Percentiles rank a stretch among this genome's conserved stretches.
These are phyloP conservation scores for Pontederia paniculata DNA, from an alignment of 176 grass and related monocot species.

Conservation along the genomic window DNA sequence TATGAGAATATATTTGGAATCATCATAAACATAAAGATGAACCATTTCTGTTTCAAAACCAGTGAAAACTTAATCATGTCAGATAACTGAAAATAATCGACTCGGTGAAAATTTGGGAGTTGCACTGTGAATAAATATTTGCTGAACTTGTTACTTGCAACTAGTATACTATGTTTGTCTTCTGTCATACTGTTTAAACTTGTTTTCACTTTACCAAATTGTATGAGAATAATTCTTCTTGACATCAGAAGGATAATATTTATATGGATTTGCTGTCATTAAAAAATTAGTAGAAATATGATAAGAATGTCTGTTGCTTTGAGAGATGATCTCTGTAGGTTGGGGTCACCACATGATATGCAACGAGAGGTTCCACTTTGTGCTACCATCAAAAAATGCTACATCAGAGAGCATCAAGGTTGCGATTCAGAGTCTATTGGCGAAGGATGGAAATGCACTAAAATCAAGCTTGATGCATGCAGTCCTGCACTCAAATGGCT, in stretches of 20 bases:
- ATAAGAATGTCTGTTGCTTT: not conserved
- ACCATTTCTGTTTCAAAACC: no score
- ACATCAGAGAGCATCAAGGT: not conserved
- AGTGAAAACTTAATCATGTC: no score
- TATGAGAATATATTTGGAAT: not conserved
- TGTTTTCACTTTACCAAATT: no score
- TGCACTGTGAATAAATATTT: no score
- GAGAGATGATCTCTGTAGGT: constrained; percentile 32
- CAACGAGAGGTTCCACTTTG: constrained; percentile 87
- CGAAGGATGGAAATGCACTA: constrained; percentile 11
- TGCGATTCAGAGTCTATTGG: no score
- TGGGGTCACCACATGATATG: constrained; percentile 79
- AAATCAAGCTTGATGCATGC: constrained; percentile 54
- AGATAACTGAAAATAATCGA: no score
- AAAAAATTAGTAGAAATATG: not conserved
- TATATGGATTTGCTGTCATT: not conserved
- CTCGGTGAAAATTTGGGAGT: no score
- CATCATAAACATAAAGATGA: no score
- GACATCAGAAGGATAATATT: not conserved
- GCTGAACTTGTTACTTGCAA: no score
- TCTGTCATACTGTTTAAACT: no score
- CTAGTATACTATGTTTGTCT: no score
- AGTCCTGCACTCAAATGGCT: constrained; percentile 79
- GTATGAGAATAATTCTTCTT: not conserved
- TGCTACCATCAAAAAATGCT: constrained; percentile 37